Evolutionary conservation across 1,284 basidiomycete species (phyloP).

Genomic region (Ganoderma boninense): DNA sequence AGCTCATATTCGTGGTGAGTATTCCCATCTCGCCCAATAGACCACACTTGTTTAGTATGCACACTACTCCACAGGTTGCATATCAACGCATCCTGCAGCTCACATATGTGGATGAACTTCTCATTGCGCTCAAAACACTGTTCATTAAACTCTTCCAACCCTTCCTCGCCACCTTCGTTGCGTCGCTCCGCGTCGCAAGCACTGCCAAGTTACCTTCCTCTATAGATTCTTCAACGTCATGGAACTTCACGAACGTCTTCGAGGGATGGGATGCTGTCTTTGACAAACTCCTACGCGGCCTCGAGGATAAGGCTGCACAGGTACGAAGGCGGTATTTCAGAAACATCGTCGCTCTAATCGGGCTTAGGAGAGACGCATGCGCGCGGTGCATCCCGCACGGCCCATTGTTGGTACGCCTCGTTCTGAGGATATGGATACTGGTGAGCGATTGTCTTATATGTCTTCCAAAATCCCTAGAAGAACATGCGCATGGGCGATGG

Average conservation of each 20-base stretch:
- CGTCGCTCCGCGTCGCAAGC: slow-evolving; percentile 75
- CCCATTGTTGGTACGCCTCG: slow-evolving; percentile 56
- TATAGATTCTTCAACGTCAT: slow-evolving; percentile 51
- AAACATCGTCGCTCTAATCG: not conserved
- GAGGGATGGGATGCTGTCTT: slow-evolving; percentile 87
- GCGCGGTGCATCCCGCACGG: slow-evolving; percentile 56
- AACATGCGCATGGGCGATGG: not conserved
- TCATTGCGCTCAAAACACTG: slow-evolving; percentile 80
- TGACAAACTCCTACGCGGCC: slow-evolving; percentile 75
- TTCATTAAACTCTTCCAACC: slow-evolving; percentile 90
- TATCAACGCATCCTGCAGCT: slow-evolving; percentile 97
- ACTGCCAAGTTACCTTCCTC: slow-evolving; percentile 49
- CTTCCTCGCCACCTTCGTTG: slow-evolving; percentile 82
- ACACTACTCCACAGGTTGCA: slow-evolving; percentile 71
- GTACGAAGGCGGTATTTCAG: slow-evolving; percentile 45
- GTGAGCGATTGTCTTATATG: slow-evolving; percentile 43
- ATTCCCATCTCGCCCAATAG: not conserved
- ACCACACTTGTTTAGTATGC: not conserved
- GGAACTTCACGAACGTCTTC: slow-evolving; percentile 78
- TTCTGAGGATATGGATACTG: slow-evolving; percentile 66
- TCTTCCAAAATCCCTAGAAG: too few species aligned
- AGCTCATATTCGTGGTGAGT: slow-evolving; percentile 93
- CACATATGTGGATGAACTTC: slow-evolving; percentile 91
- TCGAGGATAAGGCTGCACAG: slow-evolving; percentile 81
- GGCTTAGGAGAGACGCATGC: slow-evolving; percentile 71